A percentile compares a stretch with the other conserved stretches of the same genome.
Conservation (phyloP, 495 filamentous ascomycete genomes). For the Daldinia childiae region DNA sequence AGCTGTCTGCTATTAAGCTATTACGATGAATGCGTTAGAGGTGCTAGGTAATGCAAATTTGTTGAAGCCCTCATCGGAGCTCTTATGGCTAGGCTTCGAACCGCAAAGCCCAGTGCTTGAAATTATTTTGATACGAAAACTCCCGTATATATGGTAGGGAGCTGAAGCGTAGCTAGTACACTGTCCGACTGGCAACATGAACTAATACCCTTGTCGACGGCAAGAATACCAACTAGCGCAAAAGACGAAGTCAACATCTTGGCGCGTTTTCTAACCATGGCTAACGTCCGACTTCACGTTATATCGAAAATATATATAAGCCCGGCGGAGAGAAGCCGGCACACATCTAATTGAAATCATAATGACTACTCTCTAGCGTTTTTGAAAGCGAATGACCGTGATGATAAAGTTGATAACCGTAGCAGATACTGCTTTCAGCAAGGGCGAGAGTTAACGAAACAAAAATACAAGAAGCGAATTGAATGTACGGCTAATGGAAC, state of each 20-base stretch:
- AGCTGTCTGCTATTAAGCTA: not conserved
- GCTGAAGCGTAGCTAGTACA: not conserved
- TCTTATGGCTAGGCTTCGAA: not conserved
- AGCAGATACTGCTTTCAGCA: not conserved
- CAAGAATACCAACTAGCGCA: not conserved
- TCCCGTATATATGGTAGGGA: not conserved
- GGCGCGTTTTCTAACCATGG: not conserved
- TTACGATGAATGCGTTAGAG: not conserved
- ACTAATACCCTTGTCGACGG: not conserved
- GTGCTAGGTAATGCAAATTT: not conserved
- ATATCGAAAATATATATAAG: not conserved
- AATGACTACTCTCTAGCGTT: not conserved
- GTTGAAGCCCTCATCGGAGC: not conserved
- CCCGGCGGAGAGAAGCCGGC: not conserved
- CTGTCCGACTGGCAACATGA: not conserved
- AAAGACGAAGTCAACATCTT: not conserved
- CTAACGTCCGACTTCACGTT: not conserved
- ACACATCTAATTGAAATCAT: not conserved
- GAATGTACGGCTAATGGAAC: not conserved
- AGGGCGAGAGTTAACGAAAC: not conserved
- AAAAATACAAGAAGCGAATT: not conserved
- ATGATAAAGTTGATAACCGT: not conserved
- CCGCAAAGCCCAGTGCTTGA: not conserved
- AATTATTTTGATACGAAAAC: not conserved
- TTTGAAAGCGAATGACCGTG: not conserved